These are phyloP conservation scores for Yamadazyma blattariae DNA, from an alignment of 1,139 yeast genomes.

Conservation along the genomic window DNA sequence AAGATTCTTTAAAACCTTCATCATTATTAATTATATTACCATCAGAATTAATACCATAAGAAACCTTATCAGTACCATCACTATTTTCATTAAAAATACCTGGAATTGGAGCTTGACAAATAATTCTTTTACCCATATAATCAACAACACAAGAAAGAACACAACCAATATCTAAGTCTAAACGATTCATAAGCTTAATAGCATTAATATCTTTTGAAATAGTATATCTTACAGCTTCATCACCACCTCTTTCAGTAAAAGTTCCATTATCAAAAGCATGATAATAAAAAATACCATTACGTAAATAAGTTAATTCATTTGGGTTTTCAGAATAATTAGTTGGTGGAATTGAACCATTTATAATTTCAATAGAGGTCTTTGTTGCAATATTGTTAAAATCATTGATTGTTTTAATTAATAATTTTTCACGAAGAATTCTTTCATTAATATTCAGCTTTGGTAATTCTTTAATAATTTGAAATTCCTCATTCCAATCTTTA, in stretches of 20 bases:
- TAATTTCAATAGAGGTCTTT: slow-evolving; percentile 74
- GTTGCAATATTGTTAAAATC: slow-evolving; percentile 79
- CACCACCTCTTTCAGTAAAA: slow-evolving; percentile 69
- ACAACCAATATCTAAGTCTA: slow-evolving; percentile 62
- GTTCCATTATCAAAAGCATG: slow-evolving; percentile 70
- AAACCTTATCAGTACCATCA: slow-evolving; percentile 41
- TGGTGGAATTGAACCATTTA: slow-evolving; percentile 73
- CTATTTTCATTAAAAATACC: slow-evolving; percentile 62
- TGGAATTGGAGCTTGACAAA: slow-evolving; percentile 97
- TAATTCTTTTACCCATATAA: slow-evolving; percentile 80
- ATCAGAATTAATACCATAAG: slow-evolving; percentile 75
- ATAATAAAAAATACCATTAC: slow-evolving; percentile 86
- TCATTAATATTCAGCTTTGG: slow-evolving; percentile 58
- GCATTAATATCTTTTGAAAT: slow-evolving; percentile 77
- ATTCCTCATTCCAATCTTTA: slow-evolving; percentile 90
- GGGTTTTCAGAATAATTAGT: slow-evolving; percentile 71
- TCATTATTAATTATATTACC: slow-evolving; percentile 46
- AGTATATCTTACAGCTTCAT: slow-evolving; percentile 83
- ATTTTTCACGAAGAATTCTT: slow-evolving; percentile 71
- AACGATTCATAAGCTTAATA: slow-evolving; percentile 63
- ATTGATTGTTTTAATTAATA: slow-evolving; percentile 66
- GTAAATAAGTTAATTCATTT: slow-evolving; percentile 64
- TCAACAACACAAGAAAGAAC: slow-evolving; percentile 83
- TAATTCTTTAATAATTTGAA: slow-evolving; percentile 76
- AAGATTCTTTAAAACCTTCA: slow-evolving; percentile 50